Evolutionary conservation across 1,284 basidiomycete genomes (phyloP).

Genomic region (Schizopora paradoxa): DNA sequence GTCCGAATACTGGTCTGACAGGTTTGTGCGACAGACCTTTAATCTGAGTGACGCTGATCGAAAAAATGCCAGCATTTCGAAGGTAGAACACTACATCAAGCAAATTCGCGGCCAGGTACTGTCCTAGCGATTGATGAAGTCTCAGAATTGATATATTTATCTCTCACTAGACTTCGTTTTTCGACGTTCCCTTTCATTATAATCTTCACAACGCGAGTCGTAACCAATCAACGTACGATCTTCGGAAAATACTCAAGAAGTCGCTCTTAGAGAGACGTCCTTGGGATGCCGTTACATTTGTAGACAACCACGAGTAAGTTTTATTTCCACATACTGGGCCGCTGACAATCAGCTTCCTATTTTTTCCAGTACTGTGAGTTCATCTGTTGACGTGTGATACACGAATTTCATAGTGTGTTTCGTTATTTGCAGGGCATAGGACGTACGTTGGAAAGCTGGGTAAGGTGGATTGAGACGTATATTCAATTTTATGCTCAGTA

Average conservation of each 20-base stretch:
- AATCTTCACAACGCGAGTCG: conserved; percentile 66
- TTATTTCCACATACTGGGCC: conserved; percentile 5
- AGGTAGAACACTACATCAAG: conserved; percentile 39
- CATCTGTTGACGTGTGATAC: background rate
- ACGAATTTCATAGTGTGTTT: background rate
- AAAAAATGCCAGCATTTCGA: background rate
- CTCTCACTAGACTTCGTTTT: conserved; percentile 59
- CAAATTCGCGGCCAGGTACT: conserved; percentile 57
- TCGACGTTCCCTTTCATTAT: conserved; percentile 74
- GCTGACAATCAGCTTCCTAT: conserved; percentile 1
- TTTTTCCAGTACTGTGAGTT: conserved; percentile 46
- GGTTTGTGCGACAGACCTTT: conserved; percentile 22
- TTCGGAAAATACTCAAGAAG: conserved; percentile 54
- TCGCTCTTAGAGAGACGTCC: conserved; percentile 56
- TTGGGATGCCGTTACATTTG: conserved; percentile 73
- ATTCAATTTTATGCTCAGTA: background rate
- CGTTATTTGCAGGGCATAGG: conserved; percentile 55
- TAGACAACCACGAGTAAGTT: conserved; percentile 78
- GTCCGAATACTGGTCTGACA: conserved; percentile 67
- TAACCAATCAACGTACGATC: conserved; percentile 53
- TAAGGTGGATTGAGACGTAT: conserved; percentile 29
- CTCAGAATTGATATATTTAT: background rate
- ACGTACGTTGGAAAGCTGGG: conserved; percentile 75
- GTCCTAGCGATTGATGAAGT: background rate
- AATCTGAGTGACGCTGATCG: background rate